A percentile compares a stretch with the other conserved stretches of the same genome.
These are phyloP conservation scores for Phytopythium delawarense DNA, from an alignment of 352 stramenopile genomes.

Conservation along the genomic window DNA sequence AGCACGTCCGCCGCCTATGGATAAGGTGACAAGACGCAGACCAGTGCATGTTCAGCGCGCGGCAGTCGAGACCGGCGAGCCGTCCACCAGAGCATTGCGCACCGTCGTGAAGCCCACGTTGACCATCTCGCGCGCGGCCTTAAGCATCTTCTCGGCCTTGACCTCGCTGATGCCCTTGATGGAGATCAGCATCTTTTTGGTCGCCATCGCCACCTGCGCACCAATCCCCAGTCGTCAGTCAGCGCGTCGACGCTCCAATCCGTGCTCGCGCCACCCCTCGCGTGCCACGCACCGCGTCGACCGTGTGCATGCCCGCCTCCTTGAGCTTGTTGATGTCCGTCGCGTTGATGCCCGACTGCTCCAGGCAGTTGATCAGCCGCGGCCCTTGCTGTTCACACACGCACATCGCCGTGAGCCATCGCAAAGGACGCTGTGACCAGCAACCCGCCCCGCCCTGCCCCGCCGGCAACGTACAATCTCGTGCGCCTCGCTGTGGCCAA, in stretches of 20 bases:
- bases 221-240: too few relatives aligned
- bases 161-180: slow-evolving; percentile 99
- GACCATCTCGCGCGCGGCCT: slow-evolving; percentile 96
- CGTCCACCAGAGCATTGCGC: slow-evolving; percentile 1
- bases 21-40: not conserved
- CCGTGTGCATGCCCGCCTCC: slow-evolving; percentile 96
- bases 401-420: not conserved
- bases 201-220: slow-evolving; percentile 92
- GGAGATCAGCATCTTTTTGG: slow-evolving; percentile 94
- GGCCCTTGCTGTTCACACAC: slow-evolving; percentile 52
- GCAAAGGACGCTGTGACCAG: not conserved
- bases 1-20: slow-evolving; percentile 83
- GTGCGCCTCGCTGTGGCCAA: slow-evolving; percentile 31
- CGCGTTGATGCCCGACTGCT: slow-evolving; percentile 96
- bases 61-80: too few relatives aligned
- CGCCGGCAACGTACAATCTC: slow-evolving; percentile 26
- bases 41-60: not conserved
- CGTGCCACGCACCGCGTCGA: slow-evolving; percentile 88
- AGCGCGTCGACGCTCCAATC: not conserved
- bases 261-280: too few relatives aligned
- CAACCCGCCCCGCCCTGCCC: too few relatives aligned
- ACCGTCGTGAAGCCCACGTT: slow-evolving; percentile 99
- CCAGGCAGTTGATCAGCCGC: slow-evolving; percentile 86
- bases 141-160: slow-evolving; percentile 98
- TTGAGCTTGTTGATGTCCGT: slow-evolving; percentile 99